Conservation (phyloP, 306 rosid species). For the Pterocarpus macrocarpus region DNA sequence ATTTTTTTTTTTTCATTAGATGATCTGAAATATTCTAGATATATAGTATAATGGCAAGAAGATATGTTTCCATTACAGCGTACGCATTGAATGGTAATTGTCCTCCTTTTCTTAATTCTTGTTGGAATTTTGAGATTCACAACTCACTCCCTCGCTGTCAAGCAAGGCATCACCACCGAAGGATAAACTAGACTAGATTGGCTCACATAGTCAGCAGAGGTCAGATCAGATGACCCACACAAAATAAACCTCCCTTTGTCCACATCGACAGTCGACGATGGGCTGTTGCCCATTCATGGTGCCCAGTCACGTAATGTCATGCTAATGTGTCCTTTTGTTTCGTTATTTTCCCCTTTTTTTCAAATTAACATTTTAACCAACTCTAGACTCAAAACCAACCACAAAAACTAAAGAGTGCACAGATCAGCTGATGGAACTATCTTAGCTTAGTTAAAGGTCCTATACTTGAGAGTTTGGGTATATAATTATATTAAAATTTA, state of each 20-base stretch:
- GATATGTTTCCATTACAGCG: neutral
- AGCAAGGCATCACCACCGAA: neutral
- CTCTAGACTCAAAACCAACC: no score
- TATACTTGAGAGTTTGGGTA: no score
- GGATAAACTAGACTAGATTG: constrained; percentile 46
- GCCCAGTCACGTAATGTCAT: constrained; percentile 25
- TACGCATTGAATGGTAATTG: constrained; percentile 32
- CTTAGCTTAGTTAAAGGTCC: no score
- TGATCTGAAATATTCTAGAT: neutral
- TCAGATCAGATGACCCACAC: constrained; percentile 55
- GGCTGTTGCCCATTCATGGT: constrained; percentile 57
- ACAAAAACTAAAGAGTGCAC: no score
- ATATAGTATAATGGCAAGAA: neutral
- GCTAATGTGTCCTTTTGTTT: constrained; percentile 9
- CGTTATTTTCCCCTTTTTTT: neutral
- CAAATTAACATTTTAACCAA: no score
- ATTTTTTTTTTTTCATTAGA: neutral
- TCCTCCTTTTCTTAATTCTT: neutral
- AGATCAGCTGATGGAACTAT: no score
- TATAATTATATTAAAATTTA: no score
- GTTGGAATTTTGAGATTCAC: constrained; percentile 36
- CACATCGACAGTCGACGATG: constrained; percentile 52
- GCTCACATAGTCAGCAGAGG: constrained; percentile 44
- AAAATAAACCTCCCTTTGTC: constrained; percentile 43
- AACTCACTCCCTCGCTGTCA: constrained; percentile 26